phyloP scores from a whole-genome alignment of 441 rosid genomes.

The Brassica balearica region DNA sequence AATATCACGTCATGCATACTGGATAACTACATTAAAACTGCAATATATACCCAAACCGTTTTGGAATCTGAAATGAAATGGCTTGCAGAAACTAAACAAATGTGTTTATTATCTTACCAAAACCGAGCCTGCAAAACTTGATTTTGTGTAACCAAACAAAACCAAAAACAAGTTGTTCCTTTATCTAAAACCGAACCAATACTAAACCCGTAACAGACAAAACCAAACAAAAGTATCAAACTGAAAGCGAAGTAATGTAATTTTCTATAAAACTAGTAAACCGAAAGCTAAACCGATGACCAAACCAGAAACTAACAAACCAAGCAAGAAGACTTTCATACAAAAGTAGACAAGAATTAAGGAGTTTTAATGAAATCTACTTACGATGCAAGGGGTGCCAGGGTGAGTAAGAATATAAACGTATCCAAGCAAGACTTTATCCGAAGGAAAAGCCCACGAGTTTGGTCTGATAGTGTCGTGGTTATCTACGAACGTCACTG shows the following conservation, averaged over 20 bases:
- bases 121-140: neutral
- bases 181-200: neutral
- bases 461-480: conserved; percentile 80
- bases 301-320: neutral
- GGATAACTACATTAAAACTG: neutral
- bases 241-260: conserved; percentile 8
- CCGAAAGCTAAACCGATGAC: neutral
- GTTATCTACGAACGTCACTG: conserved; percentile 85
- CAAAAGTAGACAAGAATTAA: neutral
- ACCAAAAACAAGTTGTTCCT: neutral
- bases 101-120: neutral
- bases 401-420: conserved; percentile 91
- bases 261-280: neutral
- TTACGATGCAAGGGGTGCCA: conserved; percentile 76
- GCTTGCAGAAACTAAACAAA: neutral
- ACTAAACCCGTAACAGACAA: neutral
- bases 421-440: conserved; percentile 89
- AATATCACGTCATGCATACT: neutral
- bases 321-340: neutral
- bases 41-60: neutral
- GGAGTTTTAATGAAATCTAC: neutral
- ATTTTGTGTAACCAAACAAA: neutral
- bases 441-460: conserved; percentile 77
- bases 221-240: neutral
- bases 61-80: neutral